Evolutionary conservation across 768 basidiomycete species (phyloP).

Genomic region (Rhizopogon rudus): DNA sequence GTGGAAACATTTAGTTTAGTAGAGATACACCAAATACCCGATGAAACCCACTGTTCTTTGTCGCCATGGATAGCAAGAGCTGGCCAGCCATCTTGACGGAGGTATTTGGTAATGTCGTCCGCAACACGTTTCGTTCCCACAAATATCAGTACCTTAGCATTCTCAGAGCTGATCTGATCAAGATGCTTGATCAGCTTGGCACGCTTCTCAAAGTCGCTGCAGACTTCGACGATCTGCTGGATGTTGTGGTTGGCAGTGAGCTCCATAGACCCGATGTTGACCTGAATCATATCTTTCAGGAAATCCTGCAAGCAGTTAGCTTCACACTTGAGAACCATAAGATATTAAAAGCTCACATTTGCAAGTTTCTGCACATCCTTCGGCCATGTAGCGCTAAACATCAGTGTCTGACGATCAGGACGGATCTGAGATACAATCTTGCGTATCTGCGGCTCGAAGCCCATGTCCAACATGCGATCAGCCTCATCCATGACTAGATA

Average conservation of each 20-base stretch:
- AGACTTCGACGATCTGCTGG: constrained; percentile 91
- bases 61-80: constrained; percentile 99
- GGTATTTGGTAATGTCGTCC: constrained; percentile 96
- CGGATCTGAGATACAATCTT: constrained; percentile 98
- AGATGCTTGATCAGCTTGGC: constrained; percentile 94
- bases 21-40: neutral
- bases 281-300: constrained; percentile 93
- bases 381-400: constrained; percentile 99
- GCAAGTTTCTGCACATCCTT: constrained; percentile 99
- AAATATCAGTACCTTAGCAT: constrained; percentile 98
- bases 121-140: constrained; percentile 97
- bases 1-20: constrained; percentile 1
- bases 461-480: constrained; percentile 99
- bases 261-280: constrained; percentile 98
- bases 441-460: constrained; percentile 99
- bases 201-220: constrained; percentile 97
- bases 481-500: constrained; percentile 99
- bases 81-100: constrained; percentile 99
- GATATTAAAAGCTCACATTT: constrained; percentile 42
- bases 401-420: constrained; percentile 96
- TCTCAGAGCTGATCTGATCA: constrained; percentile 93
- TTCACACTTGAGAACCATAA: neutral
- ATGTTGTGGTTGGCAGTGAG: constrained; percentile 98
- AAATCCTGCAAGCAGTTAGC: constrained; percentile 62
- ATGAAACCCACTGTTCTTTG: constrained; percentile 83